These are phyloP conservation scores for Euptelea pleiosperma DNA, from an alignment of 164 flowering plant genomes.

Conservation along the genomic window DNA sequence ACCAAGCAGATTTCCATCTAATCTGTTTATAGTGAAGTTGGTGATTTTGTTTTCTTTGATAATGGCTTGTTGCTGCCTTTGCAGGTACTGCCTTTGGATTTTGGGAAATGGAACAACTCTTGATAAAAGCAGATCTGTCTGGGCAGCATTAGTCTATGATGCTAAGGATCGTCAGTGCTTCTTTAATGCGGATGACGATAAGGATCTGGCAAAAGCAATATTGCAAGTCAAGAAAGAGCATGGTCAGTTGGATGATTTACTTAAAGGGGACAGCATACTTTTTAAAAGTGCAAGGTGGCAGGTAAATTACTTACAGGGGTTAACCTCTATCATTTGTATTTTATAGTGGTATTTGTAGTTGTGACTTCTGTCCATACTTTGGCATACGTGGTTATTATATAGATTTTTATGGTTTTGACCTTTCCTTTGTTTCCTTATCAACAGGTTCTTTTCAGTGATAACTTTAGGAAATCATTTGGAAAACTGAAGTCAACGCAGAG, in stretches of 20 bases:
- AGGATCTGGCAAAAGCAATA: slow-evolving; percentile 26
- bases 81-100: slow-evolving; percentile 30
- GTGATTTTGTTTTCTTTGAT: background rate
- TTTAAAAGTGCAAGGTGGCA: slow-evolving; percentile 58
- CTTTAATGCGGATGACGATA: slow-evolving; percentile 28
- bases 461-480: slow-evolving; percentile 44
- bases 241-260: slow-evolving; percentile 58
- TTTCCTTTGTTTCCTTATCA: background rate
- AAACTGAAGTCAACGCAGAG: slow-evolving; percentile 22
- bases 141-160: slow-evolving; percentile 32
- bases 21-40: background rate
- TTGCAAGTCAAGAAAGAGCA: slow-evolving; percentile 45
- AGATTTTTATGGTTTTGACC: background rate
- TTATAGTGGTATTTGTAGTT: background rate
- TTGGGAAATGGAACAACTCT: slow-evolving; percentile 22
- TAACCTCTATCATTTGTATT: too few species aligned
- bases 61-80: background rate
- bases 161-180: slow-evolving; percentile 32
- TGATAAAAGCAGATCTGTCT: slow-evolving; percentile 22
- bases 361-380: too few species aligned
- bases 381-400: background rate
- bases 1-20: background rate
- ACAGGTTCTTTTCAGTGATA: slow-evolving; percentile 57
- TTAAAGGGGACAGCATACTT: slow-evolving; percentile 39
- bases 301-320: slow-evolving; percentile 38